Base-by-base conservation (phyloP, 2,329 filamentous ascomycete species). In the Xylaria digitata region DNA sequence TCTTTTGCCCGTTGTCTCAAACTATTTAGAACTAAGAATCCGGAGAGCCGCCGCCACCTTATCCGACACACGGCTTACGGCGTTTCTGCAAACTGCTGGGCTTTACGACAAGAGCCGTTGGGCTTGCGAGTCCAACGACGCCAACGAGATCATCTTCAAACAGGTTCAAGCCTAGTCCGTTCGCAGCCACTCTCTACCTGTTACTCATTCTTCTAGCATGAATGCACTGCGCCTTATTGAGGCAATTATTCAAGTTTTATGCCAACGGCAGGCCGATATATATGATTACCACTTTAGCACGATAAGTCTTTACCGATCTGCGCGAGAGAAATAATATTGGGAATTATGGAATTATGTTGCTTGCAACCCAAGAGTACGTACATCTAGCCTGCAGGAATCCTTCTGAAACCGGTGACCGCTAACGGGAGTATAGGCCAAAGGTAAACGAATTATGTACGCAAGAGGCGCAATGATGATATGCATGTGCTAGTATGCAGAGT, bases 21-120 rank as follows among this genome's bases (percentile, higher is more conserved):
- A n/a, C 11, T 49, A 63, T 19, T 57, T 70, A 13, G 57, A 68
- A 42, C 48, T 70, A n/a, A 63, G 68, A 7, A 64, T 70, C n/a
- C 62, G 66, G 9, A 68, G 53, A 11, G 66, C 66, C 7, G 68
- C 68, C 21, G 68, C n/a, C 9, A 63, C 62, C 8, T 30, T 70
- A 23, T 32, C 58, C 17, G 45, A 54, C 17, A 2, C 11, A 1
- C 32, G 19, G 37, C 56, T 70, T 30, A 15, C 55, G 8, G 8
- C 6, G 1, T 57, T 68, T 40, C 26, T 66, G 6, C 2, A 50
- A 1, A 6, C 9, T 23, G 32, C 42, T 49, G 68, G 68, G 8
- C 56, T 70, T 21, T 61, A 56, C 23, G 57, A 68, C 21, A 3
- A 11, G n/a, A 19, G 54, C 8, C 54, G 50, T 45, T 70, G 68